Evolutionary conservation across 1,139 yeast species (phyloP), one percentile per base, ranked within the genome.

Genomic region (Sugiyamaella paludigena): DNA sequence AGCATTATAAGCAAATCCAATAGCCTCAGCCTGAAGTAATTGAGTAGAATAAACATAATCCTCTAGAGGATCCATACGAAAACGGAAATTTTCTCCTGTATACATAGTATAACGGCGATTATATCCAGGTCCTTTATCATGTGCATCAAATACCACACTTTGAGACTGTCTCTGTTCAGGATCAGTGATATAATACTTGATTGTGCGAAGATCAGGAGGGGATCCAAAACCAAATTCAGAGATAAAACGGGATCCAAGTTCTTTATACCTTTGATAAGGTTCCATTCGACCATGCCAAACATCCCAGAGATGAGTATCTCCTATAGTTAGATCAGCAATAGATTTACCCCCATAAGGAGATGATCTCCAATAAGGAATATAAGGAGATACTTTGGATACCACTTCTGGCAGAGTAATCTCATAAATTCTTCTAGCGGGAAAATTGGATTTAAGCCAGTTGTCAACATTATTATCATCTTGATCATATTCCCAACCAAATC

Each of bases 251-350:
- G 78, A 78, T 3, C 67, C 65, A 13, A 73, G 58, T 44, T 65
- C 61, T 33, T 61, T 61, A 73, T 76, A 74, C 51, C 73, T 61
- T 52, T 75, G 79, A 52, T 75, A 75, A 44, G 66, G 67, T 45
- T 70, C 73, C 63, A 72, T 75, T 10, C 60, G 55, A 2, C 78
- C 78, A 50, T 75, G 78, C 79, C 79, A 75, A 3, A 75, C 76
- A 50, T 74, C 71, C 79, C 79, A 75, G 54, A 74, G 77, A 55
- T 75, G 79, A 12, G 72, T 58, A 56, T 75, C 79, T 1, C 79
- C 79, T 19, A 67, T 57, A 0, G 70, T 69, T 11, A 62, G 58
- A 53, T 72, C 75, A 7, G 64, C 57, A 12, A 76, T 60, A 7
- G 53, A 57, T 13, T 56, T 51, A 4, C 75, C 74, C 3, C 75